Conservation (phyloP, 306 rosid species). For the Malus orientalis region DNA sequence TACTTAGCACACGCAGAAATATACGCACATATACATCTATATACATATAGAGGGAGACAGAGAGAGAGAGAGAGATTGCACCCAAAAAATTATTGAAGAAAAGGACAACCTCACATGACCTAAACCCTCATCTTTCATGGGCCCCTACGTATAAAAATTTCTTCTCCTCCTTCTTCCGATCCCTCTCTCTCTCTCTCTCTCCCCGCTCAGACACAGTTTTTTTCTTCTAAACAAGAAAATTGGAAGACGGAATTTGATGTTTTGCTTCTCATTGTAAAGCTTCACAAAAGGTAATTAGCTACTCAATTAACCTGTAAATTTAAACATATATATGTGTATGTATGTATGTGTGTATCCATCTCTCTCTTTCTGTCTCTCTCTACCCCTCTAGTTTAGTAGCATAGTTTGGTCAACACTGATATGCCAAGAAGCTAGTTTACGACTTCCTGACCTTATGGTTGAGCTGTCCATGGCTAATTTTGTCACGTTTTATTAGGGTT, state of each 20-base stretch:
- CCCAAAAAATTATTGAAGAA: conserved; percentile 13
- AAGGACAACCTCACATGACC: conserved; percentile 72
- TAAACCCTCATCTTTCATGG: conserved; percentile 50
- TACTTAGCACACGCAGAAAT: neutral
- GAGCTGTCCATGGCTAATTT: conserved; percentile 15
- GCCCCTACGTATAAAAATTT: conserved; percentile 46
- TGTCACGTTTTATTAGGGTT: conserved; percentile 39
- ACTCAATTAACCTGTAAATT: neutral
- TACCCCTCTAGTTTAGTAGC: neutral
- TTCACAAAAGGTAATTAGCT: conserved; percentile 11
- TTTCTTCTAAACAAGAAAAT: neutral
- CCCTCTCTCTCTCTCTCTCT: conserved; percentile 3
- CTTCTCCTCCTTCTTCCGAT: conserved; percentile 3
- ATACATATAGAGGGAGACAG: neutral
- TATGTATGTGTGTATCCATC: neutral
- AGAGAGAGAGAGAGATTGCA: neutral
- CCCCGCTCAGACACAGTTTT: neutral
- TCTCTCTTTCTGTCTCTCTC: neutral
- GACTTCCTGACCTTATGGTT: conserved; percentile 1
- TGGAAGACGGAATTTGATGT: conserved; percentile 4
- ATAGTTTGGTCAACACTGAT: conserved; percentile 35
- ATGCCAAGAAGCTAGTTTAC: conserved; percentile 3
- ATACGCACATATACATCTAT: neutral
- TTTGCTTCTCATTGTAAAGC: conserved; percentile 1
- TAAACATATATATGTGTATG: too few relatives aligned